These are phyloP conservation scores for Cercophora newfieldiana DNA, from an alignment of 495 filamentous ascomycete genomes.

Conservation along the genomic window DNA sequence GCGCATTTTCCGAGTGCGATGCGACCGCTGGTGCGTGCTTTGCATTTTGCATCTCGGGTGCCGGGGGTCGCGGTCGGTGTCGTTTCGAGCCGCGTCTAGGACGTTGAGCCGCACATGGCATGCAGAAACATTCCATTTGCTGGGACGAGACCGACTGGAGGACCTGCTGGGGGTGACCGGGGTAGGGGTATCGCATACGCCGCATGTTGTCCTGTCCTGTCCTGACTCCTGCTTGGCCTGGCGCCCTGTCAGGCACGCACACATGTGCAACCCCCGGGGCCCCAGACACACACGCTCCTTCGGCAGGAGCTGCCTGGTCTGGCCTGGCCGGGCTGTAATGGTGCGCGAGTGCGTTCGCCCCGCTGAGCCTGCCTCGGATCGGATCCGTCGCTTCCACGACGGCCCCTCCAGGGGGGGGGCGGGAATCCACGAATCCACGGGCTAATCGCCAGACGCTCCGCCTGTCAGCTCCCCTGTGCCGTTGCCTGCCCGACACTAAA, in stretches of 20 bases:
- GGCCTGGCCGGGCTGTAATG: neutral
- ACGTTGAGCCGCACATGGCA: neutral
- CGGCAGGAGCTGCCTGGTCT: neutral
- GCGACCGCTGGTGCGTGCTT: neutral
- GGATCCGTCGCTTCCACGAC: neutral
- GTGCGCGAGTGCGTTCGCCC: neutral
- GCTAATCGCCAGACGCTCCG: neutral
- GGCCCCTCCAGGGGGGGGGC: neutral
- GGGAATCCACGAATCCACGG: neutral
- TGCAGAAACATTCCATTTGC: neutral
- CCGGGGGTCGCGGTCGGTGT: neutral
- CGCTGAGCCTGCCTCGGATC: neutral
- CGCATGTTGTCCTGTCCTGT: too few species aligned
- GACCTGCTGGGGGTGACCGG: neutral
- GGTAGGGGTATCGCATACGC: too few species aligned
- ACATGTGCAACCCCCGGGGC: too few species aligned
- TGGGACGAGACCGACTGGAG: neutral
- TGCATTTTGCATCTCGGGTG: too few species aligned
- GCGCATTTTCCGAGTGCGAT: neutral
- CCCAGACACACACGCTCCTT: too few species aligned
- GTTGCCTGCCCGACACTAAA: slow-evolving; percentile 11
- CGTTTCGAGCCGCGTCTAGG: neutral
- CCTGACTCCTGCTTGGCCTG: neutral
- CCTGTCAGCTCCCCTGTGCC: slow-evolving; percentile 1
- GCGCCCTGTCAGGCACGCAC: neutral